These are phyloP conservation scores for Pythium rhizo-oryzae DNA, from an alignment of 352 stramenopile species.

Conservation along the genomic window DNA sequence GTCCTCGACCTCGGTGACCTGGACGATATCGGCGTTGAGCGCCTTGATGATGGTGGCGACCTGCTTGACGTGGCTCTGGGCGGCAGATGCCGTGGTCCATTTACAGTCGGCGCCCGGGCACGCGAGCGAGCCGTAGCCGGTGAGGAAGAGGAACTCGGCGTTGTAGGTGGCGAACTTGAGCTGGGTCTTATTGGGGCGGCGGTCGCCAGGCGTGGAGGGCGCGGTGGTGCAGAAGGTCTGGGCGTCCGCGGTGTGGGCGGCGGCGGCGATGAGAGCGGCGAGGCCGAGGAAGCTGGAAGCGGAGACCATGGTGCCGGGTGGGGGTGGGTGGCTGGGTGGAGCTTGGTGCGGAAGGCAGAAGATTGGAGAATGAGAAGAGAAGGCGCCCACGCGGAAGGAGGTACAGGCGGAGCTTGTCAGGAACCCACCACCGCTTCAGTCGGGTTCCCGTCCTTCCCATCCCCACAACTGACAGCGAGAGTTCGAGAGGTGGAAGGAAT, in stretches of 20 bases:
- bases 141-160: conserved; percentile 60
- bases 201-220: conserved; percentile 42
- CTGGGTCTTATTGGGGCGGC: conserved; percentile 46
- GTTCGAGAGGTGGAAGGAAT: too few relatives aligned
- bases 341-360: conserved; percentile 20
- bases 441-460: too few relatives aligned
- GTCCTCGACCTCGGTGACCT: conserved; percentile 68
- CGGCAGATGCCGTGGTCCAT: conserved; percentile 47
- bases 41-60: conserved; percentile 52
- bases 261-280: conserved; percentile 12
- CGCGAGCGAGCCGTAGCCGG: conserved; percentile 38
- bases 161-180: conserved; percentile 75
- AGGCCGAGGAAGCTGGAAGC: conserved; percentile 27
- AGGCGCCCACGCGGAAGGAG: too few relatives aligned
- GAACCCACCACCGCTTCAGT: too few relatives aligned
- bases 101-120: conserved; percentile 56
- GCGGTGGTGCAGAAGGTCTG: conserved; percentile 53
- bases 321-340: too few relatives aligned
- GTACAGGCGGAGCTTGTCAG: too few relatives aligned
- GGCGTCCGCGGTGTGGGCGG: conserved; percentile 30
- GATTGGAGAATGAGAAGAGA: too few relatives aligned
- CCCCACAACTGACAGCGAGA: too few relatives aligned
- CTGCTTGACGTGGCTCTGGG: conserved; percentile 51
- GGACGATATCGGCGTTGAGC: conserved; percentile 67
- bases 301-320: conserved; percentile 42